phyloP scores from a whole-genome alignment of 176 grass and related monocot genomes.

The Ensete ventricosum region DNA sequence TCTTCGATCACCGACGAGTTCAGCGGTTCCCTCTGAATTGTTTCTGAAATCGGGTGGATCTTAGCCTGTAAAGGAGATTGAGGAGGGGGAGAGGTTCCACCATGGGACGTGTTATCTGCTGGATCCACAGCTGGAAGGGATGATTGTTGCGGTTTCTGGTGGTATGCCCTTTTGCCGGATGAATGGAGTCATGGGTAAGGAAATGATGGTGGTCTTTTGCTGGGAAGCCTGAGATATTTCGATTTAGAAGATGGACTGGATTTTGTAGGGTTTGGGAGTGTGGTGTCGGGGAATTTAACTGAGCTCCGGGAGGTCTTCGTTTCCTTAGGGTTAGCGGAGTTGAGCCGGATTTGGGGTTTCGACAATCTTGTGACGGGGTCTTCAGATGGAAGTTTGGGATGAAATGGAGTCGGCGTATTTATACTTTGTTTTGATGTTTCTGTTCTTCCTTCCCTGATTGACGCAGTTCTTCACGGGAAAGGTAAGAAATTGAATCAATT shows the following conservation, averaged over 20 bases:
- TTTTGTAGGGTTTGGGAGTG: constrained; percentile 12
- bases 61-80: background rate
- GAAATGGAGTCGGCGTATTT: background rate
- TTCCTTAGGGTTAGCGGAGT: background rate
- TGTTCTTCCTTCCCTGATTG: background rate
- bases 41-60: background rate
- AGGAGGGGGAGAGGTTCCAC: background rate
- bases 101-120: background rate
- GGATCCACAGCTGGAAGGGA: background rate
- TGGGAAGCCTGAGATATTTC: background rate
- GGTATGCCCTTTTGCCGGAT: background rate
- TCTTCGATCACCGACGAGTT: background rate
- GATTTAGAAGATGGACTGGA: background rate
- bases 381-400: background rate
- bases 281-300: background rate
- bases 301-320: background rate
- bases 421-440: background rate
- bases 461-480: background rate
- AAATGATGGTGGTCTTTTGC: background rate
- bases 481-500: background rate
- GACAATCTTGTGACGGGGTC: background rate
- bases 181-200: background rate
- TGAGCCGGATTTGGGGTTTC: background rate
- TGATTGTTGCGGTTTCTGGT: background rate
- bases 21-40: background rate